These are phyloP conservation scores for Pseudogymnoascus sp. DNA, from an alignment of 2,329 filamentous ascomycete genomes.

Conservation along the genomic window DNA sequence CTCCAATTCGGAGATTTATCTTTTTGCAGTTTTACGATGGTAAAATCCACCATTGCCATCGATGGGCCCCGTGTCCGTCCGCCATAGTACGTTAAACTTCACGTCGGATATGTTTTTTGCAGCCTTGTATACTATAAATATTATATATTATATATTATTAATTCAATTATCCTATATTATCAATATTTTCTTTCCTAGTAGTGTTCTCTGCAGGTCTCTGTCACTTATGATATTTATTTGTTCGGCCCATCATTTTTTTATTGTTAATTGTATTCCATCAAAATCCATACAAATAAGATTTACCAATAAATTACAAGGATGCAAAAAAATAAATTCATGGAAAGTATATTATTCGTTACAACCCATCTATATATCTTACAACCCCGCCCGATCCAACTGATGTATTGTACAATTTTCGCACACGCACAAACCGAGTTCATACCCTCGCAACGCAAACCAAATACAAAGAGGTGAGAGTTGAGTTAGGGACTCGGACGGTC, in stretches of 20 bases:
- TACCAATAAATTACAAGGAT: neutral
- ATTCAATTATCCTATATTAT: no score
- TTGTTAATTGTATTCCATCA: neutral
- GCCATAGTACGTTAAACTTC: neutral
- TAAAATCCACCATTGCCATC: slow-evolving; percentile 31
- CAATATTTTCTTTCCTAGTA: neutral
- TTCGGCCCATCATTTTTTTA: no score
- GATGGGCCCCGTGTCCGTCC: slow-evolving; percentile 27
- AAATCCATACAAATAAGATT: neutral
- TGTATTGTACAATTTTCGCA: slow-evolving; percentile 4
- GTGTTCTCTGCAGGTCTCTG: neutral
- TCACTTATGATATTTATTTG: neutral
- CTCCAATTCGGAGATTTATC: neutral
- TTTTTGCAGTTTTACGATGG: neutral
- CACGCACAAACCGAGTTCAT: neutral
- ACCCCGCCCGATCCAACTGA: neutral
- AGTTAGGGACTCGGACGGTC: neutral
- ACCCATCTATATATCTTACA: slow-evolving; percentile 5
- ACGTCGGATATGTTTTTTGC: no score
- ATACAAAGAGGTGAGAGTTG: slow-evolving; percentile 1
- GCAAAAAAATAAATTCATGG: neutral
- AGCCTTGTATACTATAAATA: neutral
- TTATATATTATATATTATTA: neutral
- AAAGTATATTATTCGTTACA: slow-evolving; percentile 8
- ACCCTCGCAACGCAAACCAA: neutral